A percentile compares a stretch with the other conserved stretches of the same genome.
Evolutionary conservation across 1,284 basidiomycete genomes (phyloP).

Genomic region (Ceratobasidium sp.): DNA sequence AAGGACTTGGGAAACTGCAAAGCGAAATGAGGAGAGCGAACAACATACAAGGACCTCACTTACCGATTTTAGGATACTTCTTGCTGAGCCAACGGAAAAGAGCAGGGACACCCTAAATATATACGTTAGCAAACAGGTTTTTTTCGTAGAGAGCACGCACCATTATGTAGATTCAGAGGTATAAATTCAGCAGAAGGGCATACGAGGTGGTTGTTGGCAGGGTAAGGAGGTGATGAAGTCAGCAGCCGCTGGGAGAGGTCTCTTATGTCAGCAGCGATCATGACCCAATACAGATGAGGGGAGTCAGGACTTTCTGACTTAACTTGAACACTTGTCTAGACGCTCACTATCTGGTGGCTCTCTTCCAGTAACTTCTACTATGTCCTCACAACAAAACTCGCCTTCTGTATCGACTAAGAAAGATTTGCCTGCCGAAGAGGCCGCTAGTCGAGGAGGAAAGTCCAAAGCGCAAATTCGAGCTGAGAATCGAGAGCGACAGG

Average conservation of each 20-base stretch:
- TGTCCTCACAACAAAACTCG: conserved; percentile 29
- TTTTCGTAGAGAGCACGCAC: neutral
- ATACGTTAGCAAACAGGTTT: neutral
- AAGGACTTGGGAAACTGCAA: conserved; percentile 74
- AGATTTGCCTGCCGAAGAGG: conserved; percentile 15
- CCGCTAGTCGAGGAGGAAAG: conserved; percentile 14
- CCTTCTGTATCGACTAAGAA: conserved; percentile 7
- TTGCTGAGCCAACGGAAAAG: conserved; percentile 95
- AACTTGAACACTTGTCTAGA: neutral
- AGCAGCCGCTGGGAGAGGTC: conserved; percentile 11
- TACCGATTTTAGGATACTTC: conserved; percentile 96
- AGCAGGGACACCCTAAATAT: conserved; percentile 86
- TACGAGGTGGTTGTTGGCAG: conserved; percentile 19
- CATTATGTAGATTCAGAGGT: conserved; percentile 22
- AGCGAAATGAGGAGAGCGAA: neutral
- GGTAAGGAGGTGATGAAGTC: conserved; percentile 7
- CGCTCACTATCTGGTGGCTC: too few species aligned
- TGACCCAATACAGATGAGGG: conserved; percentile 10
- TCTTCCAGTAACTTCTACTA: neutral
- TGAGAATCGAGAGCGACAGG: conserved; percentile 81
- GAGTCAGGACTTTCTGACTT: conserved; percentile 16
- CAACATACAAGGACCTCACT: conserved; percentile 6
- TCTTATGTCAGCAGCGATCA: conserved; percentile 22
- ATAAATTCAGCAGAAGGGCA: neutral
- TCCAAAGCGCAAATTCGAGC: conserved; percentile 74